These are phyloP conservation scores for Diaporthe humulicola DNA, from an alignment of 2,329 filamentous ascomycete genomes.

Conservation along the genomic window DNA sequence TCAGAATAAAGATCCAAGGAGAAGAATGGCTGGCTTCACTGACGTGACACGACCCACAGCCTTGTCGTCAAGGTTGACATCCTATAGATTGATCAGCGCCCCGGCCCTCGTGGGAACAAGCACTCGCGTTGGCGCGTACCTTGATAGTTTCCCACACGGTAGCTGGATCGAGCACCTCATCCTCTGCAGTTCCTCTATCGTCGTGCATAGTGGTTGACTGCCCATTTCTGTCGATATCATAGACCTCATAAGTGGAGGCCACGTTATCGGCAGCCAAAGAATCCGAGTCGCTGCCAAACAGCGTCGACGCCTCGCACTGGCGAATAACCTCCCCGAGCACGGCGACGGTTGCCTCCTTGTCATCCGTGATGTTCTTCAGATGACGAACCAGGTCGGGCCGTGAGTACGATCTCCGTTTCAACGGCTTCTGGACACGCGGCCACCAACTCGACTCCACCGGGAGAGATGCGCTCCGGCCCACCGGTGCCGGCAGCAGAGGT, in stretches of 20 bases:
- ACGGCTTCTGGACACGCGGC: slow-evolving; percentile 26
- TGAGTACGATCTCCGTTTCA: slow-evolving; percentile 25
- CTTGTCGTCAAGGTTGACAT: slow-evolving; percentile 52
- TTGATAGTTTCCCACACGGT: slow-evolving; percentile 58
- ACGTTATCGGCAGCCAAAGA: slow-evolving; percentile 47
- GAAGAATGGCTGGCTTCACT: slow-evolving; percentile 46
- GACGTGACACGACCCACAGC: slow-evolving; percentile 69
- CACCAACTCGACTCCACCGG: slow-evolving; percentile 2
- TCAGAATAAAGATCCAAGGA: neutral
- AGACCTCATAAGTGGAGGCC: slow-evolving; percentile 67
- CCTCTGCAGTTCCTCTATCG: slow-evolving; percentile 52
- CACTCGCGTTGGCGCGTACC: slow-evolving; percentile 2
- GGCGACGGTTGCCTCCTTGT: slow-evolving; percentile 33
- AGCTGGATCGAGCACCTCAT: slow-evolving; percentile 54
- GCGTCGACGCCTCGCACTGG: slow-evolving; percentile 46
- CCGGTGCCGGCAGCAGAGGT: slow-evolving; percentile 5
- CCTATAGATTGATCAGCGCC: slow-evolving; percentile 30
- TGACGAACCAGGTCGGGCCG: slow-evolving; percentile 32
- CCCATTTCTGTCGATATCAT: slow-evolving; percentile 65
- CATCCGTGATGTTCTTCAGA: slow-evolving; percentile 22
- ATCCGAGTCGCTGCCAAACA: slow-evolving; percentile 48
- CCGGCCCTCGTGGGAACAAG: neutral
- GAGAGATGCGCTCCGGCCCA: neutral
- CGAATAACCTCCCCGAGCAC: slow-evolving; percentile 53
- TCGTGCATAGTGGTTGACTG: slow-evolving; percentile 53